Base-by-base conservation (phyloP, 768 basidiomycete species). In the Ramaria sp. region DNA sequence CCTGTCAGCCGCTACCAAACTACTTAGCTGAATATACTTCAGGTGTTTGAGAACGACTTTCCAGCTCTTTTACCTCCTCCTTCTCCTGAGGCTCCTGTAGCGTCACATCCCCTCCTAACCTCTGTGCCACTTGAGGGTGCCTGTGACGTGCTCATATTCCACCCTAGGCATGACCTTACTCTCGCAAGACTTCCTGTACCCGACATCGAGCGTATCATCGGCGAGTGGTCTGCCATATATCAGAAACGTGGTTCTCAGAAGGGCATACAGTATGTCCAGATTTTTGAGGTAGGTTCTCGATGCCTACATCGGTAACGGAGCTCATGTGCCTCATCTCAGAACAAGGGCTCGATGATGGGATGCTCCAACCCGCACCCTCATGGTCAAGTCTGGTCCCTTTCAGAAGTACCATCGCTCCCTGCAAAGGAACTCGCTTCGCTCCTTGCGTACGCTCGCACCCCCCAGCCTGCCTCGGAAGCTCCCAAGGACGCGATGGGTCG, bases 341-440 rank as follows among this genome's bases (percentile, higher is more conserved):
- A 92, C 69, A 94, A 93, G 71, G 93, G 93, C 2, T 71, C 84
- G 2, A 92, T 91, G 75, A 94, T 94, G 93, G 93, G 93, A 11
- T 94, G 91, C 66, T 91, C 88, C 7, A 95, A 94, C 65, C 90
- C 91, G 24, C 93, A 95, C 67, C 91, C 93, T 0, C 93, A 95
- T 67, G 90, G 91, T 20, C 93, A 96, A 69, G 81, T 84, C 15
- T 91, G 91, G 88, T 86, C 89, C 3, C 69, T 85, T 4, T 88
- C 86, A 3, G 74, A 74, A 15, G 71, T 92, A 7, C 91, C 91
- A 0, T 78, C 81, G 0, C 68, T 87, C 24, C 83, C 88, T 1
- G 74, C 83, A 1, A 81, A 74, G 53, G 91, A 91, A 64, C 71
- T 92, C 6, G 63, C 63, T 1, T 80, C 79, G 38, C 67, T 91